phyloP scores from a whole-genome alignment of 2,329 filamentous ascomycete species.

The Microascus cirrosus region DNA sequence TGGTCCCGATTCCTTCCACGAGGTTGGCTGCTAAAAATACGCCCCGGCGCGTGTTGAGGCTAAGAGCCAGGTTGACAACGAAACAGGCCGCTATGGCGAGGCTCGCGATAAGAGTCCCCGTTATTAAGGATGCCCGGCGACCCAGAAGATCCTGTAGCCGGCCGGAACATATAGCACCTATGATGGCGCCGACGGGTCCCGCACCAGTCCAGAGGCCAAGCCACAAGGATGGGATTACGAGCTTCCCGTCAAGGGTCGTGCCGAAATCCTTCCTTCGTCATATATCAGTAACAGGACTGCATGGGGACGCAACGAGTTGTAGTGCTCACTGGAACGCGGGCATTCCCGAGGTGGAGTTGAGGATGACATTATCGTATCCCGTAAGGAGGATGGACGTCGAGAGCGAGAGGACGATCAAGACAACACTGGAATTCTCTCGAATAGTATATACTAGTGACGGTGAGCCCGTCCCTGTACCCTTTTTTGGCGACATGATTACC shows the following conservation, averaged over 20 bases:
- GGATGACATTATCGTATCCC: conserved; percentile 17
- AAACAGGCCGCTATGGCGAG: conserved; percentile 21
- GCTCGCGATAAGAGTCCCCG: conserved; percentile 23
- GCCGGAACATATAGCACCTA: conserved; percentile 24
- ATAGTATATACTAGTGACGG: no score
- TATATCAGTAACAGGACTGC: no score
- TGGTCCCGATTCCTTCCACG: conserved; percentile 30
- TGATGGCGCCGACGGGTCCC: conserved; percentile 23
- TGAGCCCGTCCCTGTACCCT: no score
- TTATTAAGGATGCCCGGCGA: conserved; percentile 21
- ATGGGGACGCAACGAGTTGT: not conserved
- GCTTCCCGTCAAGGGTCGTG: conserved; percentile 13
- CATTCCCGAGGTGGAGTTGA: conserved; percentile 19
- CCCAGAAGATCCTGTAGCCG: conserved; percentile 27
- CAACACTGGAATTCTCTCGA: no score
- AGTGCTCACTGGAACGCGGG: conserved; percentile 15
- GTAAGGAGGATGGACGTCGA: conserved; percentile 13
- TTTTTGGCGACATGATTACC: no score
- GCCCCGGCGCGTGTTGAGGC: conserved; percentile 15
- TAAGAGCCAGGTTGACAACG: conserved; percentile 10
- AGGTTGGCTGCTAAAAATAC: conserved; percentile 32
- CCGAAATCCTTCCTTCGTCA: conserved; percentile 19
- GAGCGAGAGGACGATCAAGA: not conserved
- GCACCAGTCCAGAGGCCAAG: conserved; percentile 30
- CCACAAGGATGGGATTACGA: conserved; percentile 29